Conservation (phyloP, 2,329 filamentous ascomycete genomes). For the Penicillium sp. region DNA sequence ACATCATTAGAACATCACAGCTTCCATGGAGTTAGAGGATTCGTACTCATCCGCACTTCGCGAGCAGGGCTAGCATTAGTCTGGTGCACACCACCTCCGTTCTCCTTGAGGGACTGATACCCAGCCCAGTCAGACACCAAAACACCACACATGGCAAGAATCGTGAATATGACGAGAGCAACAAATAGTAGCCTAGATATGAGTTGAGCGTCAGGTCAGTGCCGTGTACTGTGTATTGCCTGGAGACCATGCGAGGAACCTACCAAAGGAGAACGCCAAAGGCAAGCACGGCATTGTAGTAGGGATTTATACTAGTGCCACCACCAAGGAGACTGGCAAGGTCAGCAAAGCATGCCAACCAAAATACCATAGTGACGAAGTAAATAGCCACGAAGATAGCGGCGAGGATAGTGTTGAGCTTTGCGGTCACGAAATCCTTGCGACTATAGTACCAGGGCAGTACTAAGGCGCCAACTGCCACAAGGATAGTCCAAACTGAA, state of each 20-base stretch:
- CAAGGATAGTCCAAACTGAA: slow-evolving; percentile 30
- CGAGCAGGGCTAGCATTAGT: slow-evolving; percentile 3
- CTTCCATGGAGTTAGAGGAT: slow-evolving; percentile 11
- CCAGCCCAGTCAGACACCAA: slow-evolving; percentile 29
- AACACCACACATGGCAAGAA: slow-evolving; percentile 31
- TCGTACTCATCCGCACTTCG: slow-evolving; percentile 19
- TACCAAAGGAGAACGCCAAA: slow-evolving; percentile 28
- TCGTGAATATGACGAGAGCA: slow-evolving; percentile 29
- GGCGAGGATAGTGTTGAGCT: slow-evolving; percentile 25
- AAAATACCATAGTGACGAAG: slow-evolving; percentile 34
- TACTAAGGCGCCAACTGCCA: slow-evolving; percentile 18
- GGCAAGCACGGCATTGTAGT: slow-evolving; percentile 29
- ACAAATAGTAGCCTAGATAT: slow-evolving; percentile 30
- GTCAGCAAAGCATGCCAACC: slow-evolving; percentile 34
- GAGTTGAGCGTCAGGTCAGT: background rate
- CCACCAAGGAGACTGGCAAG: slow-evolving; percentile 20
- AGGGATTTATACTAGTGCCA: slow-evolving; percentile 3
- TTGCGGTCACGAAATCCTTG: slow-evolving; percentile 16
- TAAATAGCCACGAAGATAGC: slow-evolving; percentile 22
- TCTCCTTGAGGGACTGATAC: slow-evolving; percentile 22
- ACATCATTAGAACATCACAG: slow-evolving; percentile 13
- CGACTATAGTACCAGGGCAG: slow-evolving; percentile 24
- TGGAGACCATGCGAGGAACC: background rate
- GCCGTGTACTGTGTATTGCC: background rate
- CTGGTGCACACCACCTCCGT: background rate